These are phyloP conservation scores for Naumovozyma dairenensis DNA, from an alignment of 805 yeast species.

Conservation along the genomic window DNA sequence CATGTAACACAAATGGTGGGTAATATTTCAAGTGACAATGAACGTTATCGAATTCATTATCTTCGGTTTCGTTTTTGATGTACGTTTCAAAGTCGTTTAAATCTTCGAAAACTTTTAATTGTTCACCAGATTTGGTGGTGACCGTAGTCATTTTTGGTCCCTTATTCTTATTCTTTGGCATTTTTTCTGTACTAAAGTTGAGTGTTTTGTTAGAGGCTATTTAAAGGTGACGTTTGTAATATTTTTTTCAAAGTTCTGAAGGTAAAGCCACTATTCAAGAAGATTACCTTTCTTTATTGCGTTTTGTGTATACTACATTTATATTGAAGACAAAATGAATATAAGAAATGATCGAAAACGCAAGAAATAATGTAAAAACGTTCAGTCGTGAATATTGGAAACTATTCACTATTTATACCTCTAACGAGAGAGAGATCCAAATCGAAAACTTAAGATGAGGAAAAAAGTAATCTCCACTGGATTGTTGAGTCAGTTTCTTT, in stretches of 20 bases:
- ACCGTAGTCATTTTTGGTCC: slow-evolving; percentile 23
- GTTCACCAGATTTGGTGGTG: slow-evolving; percentile 25
- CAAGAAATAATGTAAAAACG: no score
- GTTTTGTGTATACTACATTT: no score
- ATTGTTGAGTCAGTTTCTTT: no score
- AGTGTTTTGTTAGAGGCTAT: background rate
- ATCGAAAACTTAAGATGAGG: no score
- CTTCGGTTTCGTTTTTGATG: slow-evolving; percentile 65
- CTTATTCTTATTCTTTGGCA: slow-evolving; percentile 22
- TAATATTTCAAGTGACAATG: slow-evolving; percentile 58
- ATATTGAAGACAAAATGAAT: no score
- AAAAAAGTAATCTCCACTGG: no score
- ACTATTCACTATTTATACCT: no score
- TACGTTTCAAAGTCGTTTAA: slow-evolving; percentile 55
- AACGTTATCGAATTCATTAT: slow-evolving; percentile 59
- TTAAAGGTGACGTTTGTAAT: background rate
- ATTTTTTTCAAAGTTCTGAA: background rate
- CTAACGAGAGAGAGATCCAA: no score
- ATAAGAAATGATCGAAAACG: no score
- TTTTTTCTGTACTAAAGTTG: slow-evolving; percentile 1
- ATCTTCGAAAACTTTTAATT: slow-evolving; percentile 45
- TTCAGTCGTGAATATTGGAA: no score
- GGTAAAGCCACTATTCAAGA: background rate
- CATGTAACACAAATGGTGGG: slow-evolving; percentile 66
- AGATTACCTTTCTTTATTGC: no score